Conservation (phyloP, 495 filamentous ascomycete genomes). For the Hypoxylon lienhwacheense region DNA sequence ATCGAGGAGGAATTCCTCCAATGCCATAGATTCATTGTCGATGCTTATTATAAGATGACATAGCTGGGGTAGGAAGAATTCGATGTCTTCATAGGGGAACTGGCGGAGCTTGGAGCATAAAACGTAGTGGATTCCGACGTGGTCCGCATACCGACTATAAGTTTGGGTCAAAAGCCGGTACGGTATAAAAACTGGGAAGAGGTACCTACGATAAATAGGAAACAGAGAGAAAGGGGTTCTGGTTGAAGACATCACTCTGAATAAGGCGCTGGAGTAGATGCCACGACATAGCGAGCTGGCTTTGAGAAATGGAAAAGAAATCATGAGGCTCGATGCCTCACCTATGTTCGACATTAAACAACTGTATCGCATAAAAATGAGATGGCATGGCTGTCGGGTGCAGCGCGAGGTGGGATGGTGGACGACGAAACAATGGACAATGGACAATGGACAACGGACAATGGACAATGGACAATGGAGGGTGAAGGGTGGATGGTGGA, state of each 20-base stretch:
- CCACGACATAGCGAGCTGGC: conserved; percentile 50
- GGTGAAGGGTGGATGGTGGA: not conserved
- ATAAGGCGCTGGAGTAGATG: conserved; percentile 75
- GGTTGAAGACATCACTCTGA: conserved; percentile 81
- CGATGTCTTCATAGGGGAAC: conserved; percentile 79
- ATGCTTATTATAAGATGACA: conserved; percentile 78
- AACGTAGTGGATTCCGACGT: conserved; percentile 79
- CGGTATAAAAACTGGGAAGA: conserved; percentile 5
- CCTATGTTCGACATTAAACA: conserved; percentile 36
- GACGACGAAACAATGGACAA: too few species aligned
- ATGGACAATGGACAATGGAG: not conserved
- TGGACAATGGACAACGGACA: not conserved
- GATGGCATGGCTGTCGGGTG: conserved; percentile 31
- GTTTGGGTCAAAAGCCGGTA: conserved; percentile 21
- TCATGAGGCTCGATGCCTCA: conserved; percentile 37
- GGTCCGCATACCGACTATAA: conserved; percentile 73
- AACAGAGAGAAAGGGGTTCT: conserved; percentile 75
- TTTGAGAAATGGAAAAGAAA: conserved; percentile 19
- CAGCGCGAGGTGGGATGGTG: conserved; percentile 9
- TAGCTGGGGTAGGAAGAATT: conserved; percentile 80
- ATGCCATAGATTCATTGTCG: conserved; percentile 80
- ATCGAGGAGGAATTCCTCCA: conserved; percentile 79
- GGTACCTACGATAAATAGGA: conserved; percentile 71
- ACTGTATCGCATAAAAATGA: conserved; percentile 19
- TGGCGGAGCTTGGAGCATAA: conserved; percentile 77